Percentiles rank a stretch among this genome's conserved stretches.
These are phyloP conservation scores for Apiospora saccharicola DNA, from an alignment of 2,329 filamentous ascomycete genomes.

Conservation along the genomic window DNA sequence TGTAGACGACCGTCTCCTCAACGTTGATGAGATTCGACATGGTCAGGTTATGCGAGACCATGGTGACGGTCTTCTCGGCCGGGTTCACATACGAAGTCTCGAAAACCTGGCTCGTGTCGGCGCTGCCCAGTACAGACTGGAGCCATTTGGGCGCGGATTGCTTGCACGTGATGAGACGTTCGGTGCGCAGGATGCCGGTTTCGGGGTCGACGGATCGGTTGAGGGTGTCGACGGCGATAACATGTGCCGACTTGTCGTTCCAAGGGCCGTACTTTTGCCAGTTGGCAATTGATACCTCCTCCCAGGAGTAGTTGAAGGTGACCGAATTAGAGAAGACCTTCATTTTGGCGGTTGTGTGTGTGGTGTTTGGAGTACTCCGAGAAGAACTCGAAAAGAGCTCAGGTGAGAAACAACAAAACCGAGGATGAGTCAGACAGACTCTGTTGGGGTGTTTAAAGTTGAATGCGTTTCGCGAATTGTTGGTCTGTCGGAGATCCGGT, in stretches of 20 bases:
- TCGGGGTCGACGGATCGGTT: constrained; percentile 67
- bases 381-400: constrained; percentile 11
- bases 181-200: constrained; percentile 67
- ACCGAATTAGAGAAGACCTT: constrained; percentile 93
- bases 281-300: constrained; percentile 96
- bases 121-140: constrained; percentile 77
- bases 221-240: constrained; percentile 93
- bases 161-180: constrained; percentile 68
- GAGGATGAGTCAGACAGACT: constrained; percentile 1
- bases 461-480: background rate
- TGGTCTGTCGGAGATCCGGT: background rate
- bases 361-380: background rate
- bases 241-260: constrained; percentile 98
- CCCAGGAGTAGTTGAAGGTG: constrained; percentile 98
- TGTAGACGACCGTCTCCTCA: constrained; percentile 91
- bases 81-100: constrained; percentile 97
- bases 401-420: background rate
- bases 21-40: constrained; percentile 90
- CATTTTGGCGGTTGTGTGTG: constrained; percentile 60
- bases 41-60: constrained; percentile 95
- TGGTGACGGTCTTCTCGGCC: constrained; percentile 82
- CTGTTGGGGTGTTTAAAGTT: background rate
- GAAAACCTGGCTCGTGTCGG: constrained; percentile 87
- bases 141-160: constrained; percentile 80
- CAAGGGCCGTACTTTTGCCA: constrained; percentile 99